These are phyloP conservation scores for Ceratocystis destructans DNA, from an alignment of 2,329 filamentous ascomycete species.

Conservation along the genomic window DNA sequence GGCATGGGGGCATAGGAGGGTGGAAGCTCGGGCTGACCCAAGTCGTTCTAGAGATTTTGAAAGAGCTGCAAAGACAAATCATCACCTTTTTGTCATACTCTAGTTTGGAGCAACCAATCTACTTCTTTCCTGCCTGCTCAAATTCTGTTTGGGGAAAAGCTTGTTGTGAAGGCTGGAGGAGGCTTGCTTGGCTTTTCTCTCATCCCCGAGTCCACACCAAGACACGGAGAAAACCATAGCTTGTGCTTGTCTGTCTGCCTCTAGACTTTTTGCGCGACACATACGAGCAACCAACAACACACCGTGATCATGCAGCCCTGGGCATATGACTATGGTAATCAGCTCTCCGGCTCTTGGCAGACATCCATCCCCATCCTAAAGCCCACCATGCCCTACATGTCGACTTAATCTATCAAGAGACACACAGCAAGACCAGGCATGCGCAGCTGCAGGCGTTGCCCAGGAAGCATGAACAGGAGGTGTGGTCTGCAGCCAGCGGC, in stretches of 20 bases:
- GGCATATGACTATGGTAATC: background rate
- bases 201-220: background rate
- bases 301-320: background rate
- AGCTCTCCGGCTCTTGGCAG: background rate
- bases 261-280: background rate
- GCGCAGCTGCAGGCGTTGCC: background rate
- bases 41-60: too few species aligned
- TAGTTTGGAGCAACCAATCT: background rate
- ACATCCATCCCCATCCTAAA: background rate
- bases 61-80: background rate
- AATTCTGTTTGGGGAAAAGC: background rate
- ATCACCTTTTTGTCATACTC: background rate
- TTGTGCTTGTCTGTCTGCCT: background rate
- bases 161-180: background rate
- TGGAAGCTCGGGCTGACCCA: background rate
- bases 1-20: background rate
- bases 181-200: background rate
- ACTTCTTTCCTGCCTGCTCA: background rate
- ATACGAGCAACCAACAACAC: background rate
- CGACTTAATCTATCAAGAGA: background rate
- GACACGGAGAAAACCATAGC: background rate
- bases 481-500: background rate
- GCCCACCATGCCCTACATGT: background rate
- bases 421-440: background rate
- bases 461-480: background rate